Evolutionary conservation across 345 rosid species (phyloP), one percentile per base, ranked within the genome.

Genomic region (Citrus australasica): DNA sequence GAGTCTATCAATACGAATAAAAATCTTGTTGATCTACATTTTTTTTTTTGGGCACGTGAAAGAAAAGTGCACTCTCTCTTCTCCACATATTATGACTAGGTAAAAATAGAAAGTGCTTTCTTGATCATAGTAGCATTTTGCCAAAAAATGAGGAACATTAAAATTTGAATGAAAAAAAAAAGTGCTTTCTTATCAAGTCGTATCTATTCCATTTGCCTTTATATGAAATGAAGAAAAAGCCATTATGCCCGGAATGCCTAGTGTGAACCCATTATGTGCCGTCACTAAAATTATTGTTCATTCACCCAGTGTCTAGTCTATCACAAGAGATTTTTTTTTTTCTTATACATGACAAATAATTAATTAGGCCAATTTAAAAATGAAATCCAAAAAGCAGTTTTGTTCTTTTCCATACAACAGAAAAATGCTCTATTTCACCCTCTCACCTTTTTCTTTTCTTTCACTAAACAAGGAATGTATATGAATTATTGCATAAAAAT

Each of bases 261-360:
- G 80, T 76, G 80, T 79, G 83, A 73, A 83, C 62, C 62, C 67
- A 79, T 11, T 17, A 51, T 76, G 13, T 24, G 85, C 80, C 76
- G 64, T 56, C 62, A 19, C 14, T 46, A 55, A 63, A 32, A 53
- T 53, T 51, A 1, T n/a, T 60, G 2, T 0, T 28, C 33, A n/a
- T 46, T 42, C 65, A 3, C 51, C 21, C 1, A 4, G 24, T 37
- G 42, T 55, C 8, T 56, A 14, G 2, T 56, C 61, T 6, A 7
- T 56, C 61, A 56, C 61, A 6, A 22, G 4, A 25, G 2, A n/a
- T 46, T 46, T 46, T 42, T 42, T 38, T 40, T 10, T 17, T 64
- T 64, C 32, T 7, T 6, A 2, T 17, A 11, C 9, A 0, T 1
- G 19, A 11, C 16, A 27, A 62, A 3, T 0, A 63, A 9, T 40